Base-by-base conservation (phyloP, 1,139 yeast genomes). In the Oligophagozyma castellii region DNA sequence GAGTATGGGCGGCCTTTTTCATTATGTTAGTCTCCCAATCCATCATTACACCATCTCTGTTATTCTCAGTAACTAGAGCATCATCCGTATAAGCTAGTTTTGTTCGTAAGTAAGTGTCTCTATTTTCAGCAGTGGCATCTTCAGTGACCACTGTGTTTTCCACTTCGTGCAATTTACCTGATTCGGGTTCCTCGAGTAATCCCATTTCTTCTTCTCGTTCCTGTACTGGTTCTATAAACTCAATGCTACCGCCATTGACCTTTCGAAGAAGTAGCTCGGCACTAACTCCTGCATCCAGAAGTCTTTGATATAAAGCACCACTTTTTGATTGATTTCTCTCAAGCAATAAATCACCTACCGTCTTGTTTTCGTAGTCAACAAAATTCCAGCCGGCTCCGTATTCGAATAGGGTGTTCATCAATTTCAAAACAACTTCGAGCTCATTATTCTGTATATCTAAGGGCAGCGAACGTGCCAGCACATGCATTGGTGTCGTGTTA, bases 11-110 rank as follows among this genome's bases (percentile, higher is more conserved):
- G 1, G 93, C 93, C 14, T 74, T 61, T 35, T 65, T 60, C 96
- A 86, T 86, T 32, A 86, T 63, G 16, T 73, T 71, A 3, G 72
- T 66, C 53, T 86, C 96, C 96, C 96, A 86, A 41, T 78, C 77
- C 96, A 86, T 86, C 96, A 86, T 86, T 3, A 86, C 95, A 16
- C 95, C 96, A 46, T 86, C 96, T 28, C 72, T 65, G 35, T 74
- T 63, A 18, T 69, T 72, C 36, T 70, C 65, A 2, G 96, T 86
- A 20, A 79, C 61, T 14, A 86, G 62, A 0, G 89, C 74, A 39
- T 67, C 73, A 30, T 76, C 77, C 13, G 67, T 68, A 51, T 81
- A 86, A 43, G 72, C 73, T 23, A 86, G 60, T 41, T 74, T 65
- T 4, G 89, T 70, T 10, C 63, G 54, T 29, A 86, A 63, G 47